Percentiles rank a stretch among this genome's conserved stretches.
Conservation (phyloP, 2,329 filamentous ascomycete species). For the Epichloe sylvatica region DNA sequence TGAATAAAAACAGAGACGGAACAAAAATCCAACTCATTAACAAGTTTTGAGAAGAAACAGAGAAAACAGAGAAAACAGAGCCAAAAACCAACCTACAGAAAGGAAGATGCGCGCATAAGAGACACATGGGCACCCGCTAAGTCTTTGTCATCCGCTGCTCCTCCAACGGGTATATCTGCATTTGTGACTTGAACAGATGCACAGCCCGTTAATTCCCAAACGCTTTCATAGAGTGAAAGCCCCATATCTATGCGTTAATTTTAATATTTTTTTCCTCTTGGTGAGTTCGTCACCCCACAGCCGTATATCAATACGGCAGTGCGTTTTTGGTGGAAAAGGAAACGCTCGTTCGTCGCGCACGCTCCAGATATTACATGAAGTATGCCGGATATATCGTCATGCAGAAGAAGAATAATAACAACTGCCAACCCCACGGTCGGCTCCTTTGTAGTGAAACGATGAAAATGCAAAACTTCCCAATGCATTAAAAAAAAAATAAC, state of each 20-base stretch:
- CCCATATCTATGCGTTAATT: constrained; percentile 34
- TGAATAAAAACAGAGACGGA: constrained; percentile 8
- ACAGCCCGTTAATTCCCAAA: constrained; percentile 10
- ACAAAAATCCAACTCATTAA: constrained; percentile 23
- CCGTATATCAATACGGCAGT: constrained; percentile 13
- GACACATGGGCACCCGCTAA: constrained; percentile 20
- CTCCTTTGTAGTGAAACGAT: constrained; percentile 6
- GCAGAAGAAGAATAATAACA: neutral
- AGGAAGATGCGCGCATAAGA: constrained; percentile 13
- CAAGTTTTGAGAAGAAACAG: constrained; percentile 9
- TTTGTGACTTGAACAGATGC: constrained; percentile 23
- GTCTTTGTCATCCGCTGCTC: constrained; percentile 21
- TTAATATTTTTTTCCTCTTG: constrained; percentile 22
- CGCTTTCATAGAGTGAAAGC: constrained; percentile 18
- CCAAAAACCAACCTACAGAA: constrained; percentile 1
- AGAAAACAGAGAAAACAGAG: neutral
- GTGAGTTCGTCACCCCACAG: constrained; percentile 33
- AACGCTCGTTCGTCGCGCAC: constrained; percentile 6
- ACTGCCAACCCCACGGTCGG: constrained; percentile 9
- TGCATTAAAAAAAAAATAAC: constrained; percentile 15
- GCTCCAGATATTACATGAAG: constrained; percentile 11
- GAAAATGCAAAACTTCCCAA: constrained; percentile 12
- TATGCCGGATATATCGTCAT: constrained; percentile 6
- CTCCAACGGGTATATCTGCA: constrained; percentile 18
- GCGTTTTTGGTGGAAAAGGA: constrained; percentile 13